These are phyloP conservation scores for Collybia sordida DNA, from an alignment of 768 basidiomycete species.

Conservation along the genomic window DNA sequence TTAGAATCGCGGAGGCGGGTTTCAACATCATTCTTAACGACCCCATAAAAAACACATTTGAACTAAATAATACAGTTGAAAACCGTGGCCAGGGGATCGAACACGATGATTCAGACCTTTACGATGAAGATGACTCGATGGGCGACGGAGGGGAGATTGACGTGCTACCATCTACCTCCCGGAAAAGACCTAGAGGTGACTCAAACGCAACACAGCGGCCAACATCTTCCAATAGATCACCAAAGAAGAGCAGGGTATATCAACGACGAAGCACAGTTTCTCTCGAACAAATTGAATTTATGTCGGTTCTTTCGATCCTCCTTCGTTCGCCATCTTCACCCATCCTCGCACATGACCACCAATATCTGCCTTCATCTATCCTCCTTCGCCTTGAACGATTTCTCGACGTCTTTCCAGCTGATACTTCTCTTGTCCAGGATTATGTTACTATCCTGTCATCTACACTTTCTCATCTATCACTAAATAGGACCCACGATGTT, in stretches of 20 bases:
- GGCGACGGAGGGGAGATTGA: conserved; percentile 27
- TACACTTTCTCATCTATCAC: conserved; percentile 69
- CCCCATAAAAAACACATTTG: conserved; percentile 33
- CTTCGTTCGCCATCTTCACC: conserved; percentile 60
- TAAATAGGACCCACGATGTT: conserved; percentile 68
- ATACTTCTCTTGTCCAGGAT: conserved; percentile 79
- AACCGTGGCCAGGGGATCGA: conserved; percentile 28
- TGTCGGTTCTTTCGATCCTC: conserved; percentile 59
- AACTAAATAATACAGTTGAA: conserved; percentile 25
- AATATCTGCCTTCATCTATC: conserved; percentile 47
- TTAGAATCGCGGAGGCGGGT: conserved; percentile 60
- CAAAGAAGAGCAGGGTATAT: conserved; percentile 13
- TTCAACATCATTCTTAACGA: conserved; percentile 81
- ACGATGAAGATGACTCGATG: conserved; percentile 25
- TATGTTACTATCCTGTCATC: conserved; percentile 69
- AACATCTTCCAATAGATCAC: conserved; percentile 20
- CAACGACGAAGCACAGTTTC: conserved; percentile 24
- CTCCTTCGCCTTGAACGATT: conserved; percentile 54
- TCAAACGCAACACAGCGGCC: conserved; percentile 16
- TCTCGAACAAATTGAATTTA: conserved; percentile 71
- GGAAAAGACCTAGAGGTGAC: conserved; percentile 37
- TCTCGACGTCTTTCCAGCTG: conserved; percentile 61
- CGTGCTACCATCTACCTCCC: conserved; percentile 19
- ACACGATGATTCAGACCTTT: conserved; percentile 34
- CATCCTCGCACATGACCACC: conserved; percentile 42